Conservation (phyloP, 768 basidiomycete species). For the Amanita polypyramis region DNA sequence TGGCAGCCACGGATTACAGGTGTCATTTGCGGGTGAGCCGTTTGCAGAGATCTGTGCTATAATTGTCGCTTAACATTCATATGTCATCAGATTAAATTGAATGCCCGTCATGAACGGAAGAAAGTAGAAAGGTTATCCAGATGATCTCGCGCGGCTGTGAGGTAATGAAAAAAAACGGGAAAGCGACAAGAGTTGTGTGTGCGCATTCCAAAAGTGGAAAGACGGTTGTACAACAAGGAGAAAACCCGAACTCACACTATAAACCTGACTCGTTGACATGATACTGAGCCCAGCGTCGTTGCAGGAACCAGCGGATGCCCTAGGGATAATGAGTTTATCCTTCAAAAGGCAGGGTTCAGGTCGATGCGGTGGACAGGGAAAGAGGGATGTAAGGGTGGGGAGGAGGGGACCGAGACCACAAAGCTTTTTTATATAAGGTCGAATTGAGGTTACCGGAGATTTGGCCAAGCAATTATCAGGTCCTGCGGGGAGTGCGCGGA, state of each 20-base stretch:
- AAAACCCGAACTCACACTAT: constrained; percentile 15
- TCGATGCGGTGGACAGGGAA: constrained; percentile 6
- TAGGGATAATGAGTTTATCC: background rate
- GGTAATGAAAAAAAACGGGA: background rate
- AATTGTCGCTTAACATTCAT: background rate
- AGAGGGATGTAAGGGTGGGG: constrained; percentile 10
- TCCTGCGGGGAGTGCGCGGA: constrained; percentile 10
- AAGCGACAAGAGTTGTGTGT: no score
- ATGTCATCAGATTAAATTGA: background rate
- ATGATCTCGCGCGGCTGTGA: constrained; percentile 2
- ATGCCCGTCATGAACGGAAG: constrained; percentile 5
- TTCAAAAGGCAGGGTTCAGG: background rate
- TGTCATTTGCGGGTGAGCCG: constrained; percentile 26
- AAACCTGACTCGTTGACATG: constrained; percentile 19
- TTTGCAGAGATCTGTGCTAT: constrained; percentile 39
- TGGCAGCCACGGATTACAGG: constrained; percentile 19
- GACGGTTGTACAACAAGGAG: background rate
- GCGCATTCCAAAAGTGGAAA: background rate
- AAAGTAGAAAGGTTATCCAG: constrained; percentile 2
- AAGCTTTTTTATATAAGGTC: constrained; percentile 18
- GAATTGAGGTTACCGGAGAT: constrained; percentile 17
- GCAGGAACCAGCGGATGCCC: background rate
- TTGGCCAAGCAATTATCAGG: constrained; percentile 15
- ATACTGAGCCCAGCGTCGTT: background rate
- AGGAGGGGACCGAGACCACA: constrained; percentile 11